These are phyloP conservation scores for Fusarium dlaminii DNA, from an alignment of 2,329 filamentous ascomycete species.

Conservation along the genomic window DNA sequence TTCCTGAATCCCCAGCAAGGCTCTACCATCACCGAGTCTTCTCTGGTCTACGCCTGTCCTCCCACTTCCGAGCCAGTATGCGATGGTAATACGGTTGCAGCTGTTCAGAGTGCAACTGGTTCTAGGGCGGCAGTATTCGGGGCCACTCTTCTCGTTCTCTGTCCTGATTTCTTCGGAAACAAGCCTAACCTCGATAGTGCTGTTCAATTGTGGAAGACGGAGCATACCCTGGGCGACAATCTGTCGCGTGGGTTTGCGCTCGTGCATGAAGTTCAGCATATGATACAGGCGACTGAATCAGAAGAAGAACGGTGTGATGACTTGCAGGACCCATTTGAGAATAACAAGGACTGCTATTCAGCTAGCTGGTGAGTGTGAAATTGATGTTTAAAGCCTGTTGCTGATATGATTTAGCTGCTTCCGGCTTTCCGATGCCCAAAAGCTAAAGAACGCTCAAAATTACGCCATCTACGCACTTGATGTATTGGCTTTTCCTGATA, in stretches of 20 bases:
- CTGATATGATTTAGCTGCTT: background rate
- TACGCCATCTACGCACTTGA: background rate
- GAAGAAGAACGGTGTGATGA: background rate
- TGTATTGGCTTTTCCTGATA: background rate
- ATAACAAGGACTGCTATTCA: background rate
- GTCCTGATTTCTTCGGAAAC: background rate
- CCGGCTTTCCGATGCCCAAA: background rate
- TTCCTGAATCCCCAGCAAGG: background rate
- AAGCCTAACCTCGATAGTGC: background rate
- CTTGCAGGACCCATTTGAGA: background rate
- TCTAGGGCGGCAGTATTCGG: background rate
- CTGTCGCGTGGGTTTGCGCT: background rate
- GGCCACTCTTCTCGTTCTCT: background rate
- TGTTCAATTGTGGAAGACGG: background rate
- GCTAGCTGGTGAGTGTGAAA: background rate
- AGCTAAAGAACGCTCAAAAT: background rate
- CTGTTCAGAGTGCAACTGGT: background rate
- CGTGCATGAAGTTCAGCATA: background rate
- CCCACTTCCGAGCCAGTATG: background rate
- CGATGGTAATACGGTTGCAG: background rate
- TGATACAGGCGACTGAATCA: background rate
- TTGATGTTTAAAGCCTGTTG: accelerated
- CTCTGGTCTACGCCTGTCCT: background rate
- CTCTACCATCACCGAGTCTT: background rate
- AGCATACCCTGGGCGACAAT: background rate